Evolutionary conservation across 2,329 filamentous ascomycete species (phyloP), one percentile per base, ranked within the genome.

Genomic region (Colletotrichum noveboracense): DNA sequence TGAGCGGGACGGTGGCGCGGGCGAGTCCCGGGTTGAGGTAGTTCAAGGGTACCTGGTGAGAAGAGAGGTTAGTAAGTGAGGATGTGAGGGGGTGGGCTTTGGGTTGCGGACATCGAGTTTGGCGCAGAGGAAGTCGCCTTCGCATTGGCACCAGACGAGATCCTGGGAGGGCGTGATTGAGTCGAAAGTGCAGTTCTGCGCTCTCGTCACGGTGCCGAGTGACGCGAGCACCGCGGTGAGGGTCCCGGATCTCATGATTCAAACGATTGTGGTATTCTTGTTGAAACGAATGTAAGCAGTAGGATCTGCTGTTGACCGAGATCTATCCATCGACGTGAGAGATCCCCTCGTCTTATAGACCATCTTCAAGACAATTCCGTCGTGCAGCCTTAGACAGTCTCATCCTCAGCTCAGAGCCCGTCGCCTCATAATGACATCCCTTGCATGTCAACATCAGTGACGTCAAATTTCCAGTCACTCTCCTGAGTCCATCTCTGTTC

Each of bases 31-130:
- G 10, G 71, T 77, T 77, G 38, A 84, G 83, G 80, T 82, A 86
- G 77, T 83, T 83, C 66, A 88, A 79, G 1, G 87, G 87, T 5
- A 88, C 79, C 34, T 84, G 79, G 7, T 80, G 32, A 16, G 74
- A 36, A 8, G 4, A 4, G 30, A 10, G 52, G 55, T 60, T 9
- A 30, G 4, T 18, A 9, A 24, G 36, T 13, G 8, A 48, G 4
- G 43, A 48, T 16, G 16, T 5, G 8, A 3, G 14, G 21, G 7
- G 16, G 24, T n/a, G 24, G 65, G 8, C 5, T 18, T 4, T 24
- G 13, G 66, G n/a, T 24, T 13, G 43, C 66, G 26, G 28, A 60
- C 71, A 70, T 80, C 77, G 8, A 89, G 79, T n/a, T 83, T 79
- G 6, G 86, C 85, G 74, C 87, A 88, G 71, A 84, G 77, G 62